phyloP scores from a whole-genome alignment of 1,284 basidiomycete genomes.

The Ceratobasidium sp. region DNA sequence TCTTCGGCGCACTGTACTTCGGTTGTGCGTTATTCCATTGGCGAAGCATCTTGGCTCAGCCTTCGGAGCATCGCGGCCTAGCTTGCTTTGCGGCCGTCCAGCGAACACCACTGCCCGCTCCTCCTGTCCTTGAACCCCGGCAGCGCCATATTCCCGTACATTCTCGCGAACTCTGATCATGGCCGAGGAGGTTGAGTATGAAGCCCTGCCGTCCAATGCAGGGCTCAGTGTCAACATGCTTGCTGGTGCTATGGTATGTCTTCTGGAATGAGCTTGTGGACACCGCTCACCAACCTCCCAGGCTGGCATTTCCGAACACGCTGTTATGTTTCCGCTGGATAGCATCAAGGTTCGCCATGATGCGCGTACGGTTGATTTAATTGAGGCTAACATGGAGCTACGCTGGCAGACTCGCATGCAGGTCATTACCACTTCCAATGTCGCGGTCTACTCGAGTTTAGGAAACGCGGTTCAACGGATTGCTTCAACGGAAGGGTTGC shows the following conservation, averaged over 20 bases:
- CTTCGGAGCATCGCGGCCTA: conserved; percentile 2
- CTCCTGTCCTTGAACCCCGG: background rate
- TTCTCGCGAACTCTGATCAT: background rate
- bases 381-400: background rate
- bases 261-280: conserved; percentile 38
- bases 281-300: conserved; percentile 54
- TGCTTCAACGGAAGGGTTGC: conserved; percentile 91
- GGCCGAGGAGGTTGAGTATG: conserved; percentile 74
- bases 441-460: conserved; percentile 88
- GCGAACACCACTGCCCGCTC: background rate
- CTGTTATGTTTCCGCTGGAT: conserved; percentile 98
- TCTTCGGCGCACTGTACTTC: conserved; percentile 4
- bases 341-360: conserved; percentile 88
- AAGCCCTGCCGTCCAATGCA: conserved; percentile 78
- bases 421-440: conserved; percentile 86
- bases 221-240: conserved; percentile 91
- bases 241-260: conserved; percentile 90
- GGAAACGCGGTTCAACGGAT: conserved; percentile 90
- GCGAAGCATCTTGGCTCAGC: conserved; percentile 5
- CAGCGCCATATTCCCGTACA: background rate
- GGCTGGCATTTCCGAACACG: conserved; percentile 99
- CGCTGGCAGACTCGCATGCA: conserved; percentile 94
- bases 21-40: background rate
- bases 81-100: background rate
- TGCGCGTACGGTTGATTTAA: background rate